Evolutionary conservation across 1,284 basidiomycete species (phyloP).

Genomic region (Ceraceosorus guamensis): DNA sequence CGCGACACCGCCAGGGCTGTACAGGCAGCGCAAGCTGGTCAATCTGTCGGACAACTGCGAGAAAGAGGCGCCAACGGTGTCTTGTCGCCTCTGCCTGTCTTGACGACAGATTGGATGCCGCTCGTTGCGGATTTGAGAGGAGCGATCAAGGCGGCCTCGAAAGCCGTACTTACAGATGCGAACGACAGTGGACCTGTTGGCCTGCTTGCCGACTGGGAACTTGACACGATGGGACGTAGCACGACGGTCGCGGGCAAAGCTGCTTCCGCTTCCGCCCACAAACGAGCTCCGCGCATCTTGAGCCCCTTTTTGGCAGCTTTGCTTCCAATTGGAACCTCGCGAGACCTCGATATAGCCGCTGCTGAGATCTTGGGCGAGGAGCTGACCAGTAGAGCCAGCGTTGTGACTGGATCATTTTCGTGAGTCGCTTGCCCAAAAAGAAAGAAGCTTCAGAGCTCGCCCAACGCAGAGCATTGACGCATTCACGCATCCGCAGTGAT

Average conservation of each 20-base stretch:
- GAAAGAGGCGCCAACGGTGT: no score
- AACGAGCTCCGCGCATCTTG: slow-evolving; percentile 23
- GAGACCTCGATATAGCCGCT: slow-evolving; percentile 9
- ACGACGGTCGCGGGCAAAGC: slow-evolving; percentile 5
- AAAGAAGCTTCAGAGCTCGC: background rate
- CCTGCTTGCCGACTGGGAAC: background rate
- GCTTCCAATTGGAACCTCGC: slow-evolving; percentile 20
- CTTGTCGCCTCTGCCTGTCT: background rate
- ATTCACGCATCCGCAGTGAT: background rate
- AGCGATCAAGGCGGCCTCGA: slow-evolving; percentile 36
- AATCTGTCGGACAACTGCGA: no score
- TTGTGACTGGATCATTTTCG: background rate
- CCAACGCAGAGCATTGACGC: background rate
- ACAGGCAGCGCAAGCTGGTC: no score
- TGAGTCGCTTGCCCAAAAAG: background rate
- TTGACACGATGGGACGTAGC: background rate
- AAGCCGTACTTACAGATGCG: slow-evolving; percentile 5
- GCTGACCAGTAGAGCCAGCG: background rate
- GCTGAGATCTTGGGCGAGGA: background rate
- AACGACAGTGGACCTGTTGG: no score
- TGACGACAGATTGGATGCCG: background rate
- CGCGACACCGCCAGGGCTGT: background rate
- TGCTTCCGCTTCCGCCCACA: slow-evolving; percentile 18
- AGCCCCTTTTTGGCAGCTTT: slow-evolving; percentile 30
- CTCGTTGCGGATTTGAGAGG: slow-evolving; percentile 34